Conservation (phyloP, 768 basidiomycete species). For the Phaeotremella skinneri region DNA sequence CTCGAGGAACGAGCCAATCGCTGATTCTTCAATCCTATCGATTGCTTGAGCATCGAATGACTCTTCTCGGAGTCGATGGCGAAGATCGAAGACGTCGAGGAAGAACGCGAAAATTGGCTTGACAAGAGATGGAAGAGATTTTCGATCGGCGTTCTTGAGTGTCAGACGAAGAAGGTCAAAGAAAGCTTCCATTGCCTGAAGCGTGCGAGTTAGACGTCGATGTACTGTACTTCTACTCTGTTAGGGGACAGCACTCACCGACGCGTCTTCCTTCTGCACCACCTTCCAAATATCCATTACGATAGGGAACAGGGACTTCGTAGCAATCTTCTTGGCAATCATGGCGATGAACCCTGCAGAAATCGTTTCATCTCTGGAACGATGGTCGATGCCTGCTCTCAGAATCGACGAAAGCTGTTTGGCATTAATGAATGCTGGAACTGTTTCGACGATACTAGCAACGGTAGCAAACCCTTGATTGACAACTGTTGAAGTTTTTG, state of each 20-base stretch:
- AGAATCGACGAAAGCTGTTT: constrained; percentile 43
- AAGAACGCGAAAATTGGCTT: constrained; percentile 73
- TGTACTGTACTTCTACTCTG: background rate
- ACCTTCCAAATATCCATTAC: constrained; percentile 55
- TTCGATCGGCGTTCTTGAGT: constrained; percentile 64
- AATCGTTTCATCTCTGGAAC: constrained; percentile 19
- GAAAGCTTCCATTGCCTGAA: constrained; percentile 56
- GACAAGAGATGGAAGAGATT: constrained; percentile 65
- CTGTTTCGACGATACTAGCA: constrained; percentile 66
- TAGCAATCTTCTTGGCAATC: constrained; percentile 67
- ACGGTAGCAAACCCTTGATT: constrained; percentile 53
- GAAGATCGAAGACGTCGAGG: constrained; percentile 69
- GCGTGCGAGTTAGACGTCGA: background rate
- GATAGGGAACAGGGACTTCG: constrained; percentile 66
- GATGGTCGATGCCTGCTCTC: constrained; percentile 23
- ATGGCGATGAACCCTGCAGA: constrained; percentile 59
- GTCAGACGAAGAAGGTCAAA: constrained; percentile 68
- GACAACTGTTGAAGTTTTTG: constrained; percentile 17
- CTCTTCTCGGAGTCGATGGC: constrained; percentile 44
- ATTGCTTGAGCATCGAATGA: constrained; percentile 33
- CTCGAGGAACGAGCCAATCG: constrained; percentile 76
- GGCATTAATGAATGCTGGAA: constrained; percentile 67
- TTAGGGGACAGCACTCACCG: constrained; percentile 16
- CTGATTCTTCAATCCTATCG: constrained; percentile 46
- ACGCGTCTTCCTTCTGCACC: constrained; percentile 36